Conservation (phyloP, 2,329 filamentous ascomycete species). For the Emergomyces pasteurianus region DNA sequence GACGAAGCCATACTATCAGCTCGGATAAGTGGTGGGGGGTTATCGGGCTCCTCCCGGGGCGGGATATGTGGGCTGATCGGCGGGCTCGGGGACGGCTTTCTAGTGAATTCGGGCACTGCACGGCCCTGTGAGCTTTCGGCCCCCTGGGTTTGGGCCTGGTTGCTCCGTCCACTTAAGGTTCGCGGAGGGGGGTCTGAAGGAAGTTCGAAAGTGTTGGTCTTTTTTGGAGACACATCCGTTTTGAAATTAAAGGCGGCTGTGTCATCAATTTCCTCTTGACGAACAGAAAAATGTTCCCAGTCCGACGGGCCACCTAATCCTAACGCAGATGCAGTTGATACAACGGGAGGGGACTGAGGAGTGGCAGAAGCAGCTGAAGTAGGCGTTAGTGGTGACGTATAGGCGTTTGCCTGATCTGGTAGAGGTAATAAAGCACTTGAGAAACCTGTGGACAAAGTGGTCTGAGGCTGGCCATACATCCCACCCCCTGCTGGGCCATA, state of each 20-base stretch:
- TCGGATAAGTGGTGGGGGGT: constrained; percentile 13
- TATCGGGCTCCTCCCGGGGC: background rate
- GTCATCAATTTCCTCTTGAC: constrained; percentile 28
- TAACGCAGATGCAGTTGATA: constrained; percentile 22
- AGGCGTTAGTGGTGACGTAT: constrained; percentile 15
- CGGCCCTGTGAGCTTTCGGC: background rate
- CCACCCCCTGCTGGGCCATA: background rate
- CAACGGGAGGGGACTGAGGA: constrained; percentile 4
- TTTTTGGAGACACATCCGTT: background rate
- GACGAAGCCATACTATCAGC: constrained; percentile 21
- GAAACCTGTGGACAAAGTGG: constrained; percentile 8
- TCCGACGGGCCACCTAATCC: constrained; percentile 35
- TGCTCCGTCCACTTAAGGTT: background rate
- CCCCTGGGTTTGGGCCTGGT: background rate
- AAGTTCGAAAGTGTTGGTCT: constrained; percentile 8
- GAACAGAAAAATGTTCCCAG: constrained; percentile 34
- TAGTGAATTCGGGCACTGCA: background rate
- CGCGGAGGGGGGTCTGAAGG: constrained; percentile 2
- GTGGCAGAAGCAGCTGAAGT: constrained; percentile 9
- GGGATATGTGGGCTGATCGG: background rate
- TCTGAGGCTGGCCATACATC: constrained; percentile 3
- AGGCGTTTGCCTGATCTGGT: constrained; percentile 5
- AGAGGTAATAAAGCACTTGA: constrained; percentile 6
- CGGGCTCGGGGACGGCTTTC: background rate
- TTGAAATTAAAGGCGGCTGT: constrained; percentile 8